These are phyloP conservation scores for Babesia ovata DNA, from an alignment of 169 alveolate genomes.

Conservation along the genomic window DNA sequence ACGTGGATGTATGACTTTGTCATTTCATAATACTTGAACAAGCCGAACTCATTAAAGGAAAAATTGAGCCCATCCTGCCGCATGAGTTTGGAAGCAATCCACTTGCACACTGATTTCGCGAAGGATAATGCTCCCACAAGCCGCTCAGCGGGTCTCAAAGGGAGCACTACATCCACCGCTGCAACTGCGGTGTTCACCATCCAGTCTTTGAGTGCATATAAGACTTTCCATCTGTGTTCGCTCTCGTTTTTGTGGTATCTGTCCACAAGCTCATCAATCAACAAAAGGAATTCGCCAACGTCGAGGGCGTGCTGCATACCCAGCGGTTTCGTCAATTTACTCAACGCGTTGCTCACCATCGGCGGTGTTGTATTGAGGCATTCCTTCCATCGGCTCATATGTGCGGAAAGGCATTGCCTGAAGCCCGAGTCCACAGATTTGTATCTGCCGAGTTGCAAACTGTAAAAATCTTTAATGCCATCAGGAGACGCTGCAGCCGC, in stretches of 20 bases:
- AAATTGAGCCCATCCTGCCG: not conserved
- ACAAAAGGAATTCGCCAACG: not conserved
- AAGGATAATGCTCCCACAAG: not conserved
- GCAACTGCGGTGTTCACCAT: not conserved
- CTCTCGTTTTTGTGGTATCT: constrained; percentile 2
- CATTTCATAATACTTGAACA: constrained; percentile 30
- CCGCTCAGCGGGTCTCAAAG: constrained; percentile 5
- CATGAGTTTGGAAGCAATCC: not conserved
- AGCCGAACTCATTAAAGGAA: constrained; percentile 1
- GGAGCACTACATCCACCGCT: constrained; percentile 7
- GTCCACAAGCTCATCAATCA: constrained; percentile 25
- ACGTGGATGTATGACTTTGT: constrained; percentile 23
- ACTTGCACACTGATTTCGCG: no score
- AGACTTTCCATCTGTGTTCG: not conserved
- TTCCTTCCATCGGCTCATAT: not conserved
- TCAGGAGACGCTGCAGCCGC: not conserved
- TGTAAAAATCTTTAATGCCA: not conserved
- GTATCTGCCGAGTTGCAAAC: not conserved
- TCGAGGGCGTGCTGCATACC: constrained; percentile 10
- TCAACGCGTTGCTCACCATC: constrained; percentile 3
- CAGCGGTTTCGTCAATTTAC: constrained; percentile 26
- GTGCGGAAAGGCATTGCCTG: not conserved
- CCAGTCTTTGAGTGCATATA: not conserved
- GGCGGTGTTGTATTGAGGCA: not conserved
- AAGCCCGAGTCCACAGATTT: not conserved